phyloP scores from a whole-genome alignment of 768 basidiomycete genomes.

The Phaeolepiota aurea region DNA sequence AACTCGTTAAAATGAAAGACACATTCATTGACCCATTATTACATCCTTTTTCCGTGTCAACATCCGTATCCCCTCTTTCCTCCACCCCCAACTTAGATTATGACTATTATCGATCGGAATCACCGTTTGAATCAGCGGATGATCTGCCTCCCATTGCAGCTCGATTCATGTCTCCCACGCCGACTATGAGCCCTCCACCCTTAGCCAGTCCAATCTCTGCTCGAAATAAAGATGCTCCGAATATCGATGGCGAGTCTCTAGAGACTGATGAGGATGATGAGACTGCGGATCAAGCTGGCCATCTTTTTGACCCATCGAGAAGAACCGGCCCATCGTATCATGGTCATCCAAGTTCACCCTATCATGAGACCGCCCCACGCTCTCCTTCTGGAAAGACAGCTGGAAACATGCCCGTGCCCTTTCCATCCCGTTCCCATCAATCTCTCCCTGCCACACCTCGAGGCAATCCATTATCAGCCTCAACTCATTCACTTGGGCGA shows the following conservation, averaged over 20 bases:
- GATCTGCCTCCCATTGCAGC: constrained; percentile 83
- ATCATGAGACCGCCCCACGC: constrained; percentile 42
- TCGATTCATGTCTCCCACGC: constrained; percentile 80
- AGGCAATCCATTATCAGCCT: constrained; percentile 41
- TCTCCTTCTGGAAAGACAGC: constrained; percentile 24
- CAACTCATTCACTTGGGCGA: constrained; percentile 70
- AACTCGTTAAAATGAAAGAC: constrained; percentile 86
- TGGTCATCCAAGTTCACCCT: constrained; percentile 72
- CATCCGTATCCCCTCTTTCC: constrained; percentile 38
- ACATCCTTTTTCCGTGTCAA: constrained; percentile 63
- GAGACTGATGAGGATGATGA: constrained; percentile 70
- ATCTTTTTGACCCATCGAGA: constrained; percentile 24
- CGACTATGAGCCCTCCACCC: constrained; percentile 23
- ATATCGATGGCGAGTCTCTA: constrained; percentile 64
- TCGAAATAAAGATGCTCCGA: constrained; percentile 48
- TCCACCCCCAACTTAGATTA: constrained; percentile 56
- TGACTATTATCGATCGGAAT: constrained; percentile 64
- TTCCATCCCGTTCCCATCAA: constrained; percentile 74
- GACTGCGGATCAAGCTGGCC: constrained; percentile 45
- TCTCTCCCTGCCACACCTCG: constrained; percentile 66
- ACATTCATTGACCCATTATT: constrained; percentile 87
- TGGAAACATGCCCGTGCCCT: constrained; percentile 50
- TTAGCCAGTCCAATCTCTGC: constrained; percentile 20
- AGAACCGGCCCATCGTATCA: constrained; percentile 37
- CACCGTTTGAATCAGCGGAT: constrained; percentile 65